Base-by-base conservation (phyloP, 306 rosid species). In the Neltuma alba region DNA sequence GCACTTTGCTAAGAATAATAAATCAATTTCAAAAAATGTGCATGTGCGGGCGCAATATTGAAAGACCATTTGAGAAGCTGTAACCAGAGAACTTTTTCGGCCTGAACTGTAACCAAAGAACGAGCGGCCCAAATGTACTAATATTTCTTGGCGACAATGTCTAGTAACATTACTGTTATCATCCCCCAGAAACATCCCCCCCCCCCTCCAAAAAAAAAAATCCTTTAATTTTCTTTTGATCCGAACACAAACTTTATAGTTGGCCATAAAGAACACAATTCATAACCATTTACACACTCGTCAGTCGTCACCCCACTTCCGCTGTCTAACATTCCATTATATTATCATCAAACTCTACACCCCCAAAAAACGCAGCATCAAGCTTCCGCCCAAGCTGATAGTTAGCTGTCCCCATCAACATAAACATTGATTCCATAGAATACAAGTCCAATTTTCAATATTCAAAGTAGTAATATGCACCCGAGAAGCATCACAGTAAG, bases 401-500 rank as follows among this genome's bases (percentile, higher is more conserved):
- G 30, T 10, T 38, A n/a, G 18, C 13, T 38, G 72, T 21, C 54
- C 23, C 82, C 65, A 21, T 52, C 41, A 65, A 64, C 8, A 71
- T 36, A 70, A 70, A 44, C 6, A 74, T 33, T 55, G 74, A 78
- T 66, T 27, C 33, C 40, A 70, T 70, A 80, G 68, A 78, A 82
- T 18, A 72, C 37, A 25, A 67, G 79, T 85, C 64, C 37, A 38
- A 77, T 70, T 71, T 63, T 79, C 83, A 67, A 74, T 34, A 81
- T 70, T 64, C 84, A 80, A 13, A 66, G 69, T 48, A 77, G 70
- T 64, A 55, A 84, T 81, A 58, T 81, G 65, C 89, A 88, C 86
- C 92, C 75, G 77, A 80, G 88, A 86, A 83, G 90, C 92, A 89
- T 92, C 94, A 86, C 86, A 87, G 72, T 75, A 77, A 83, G 91